Base-by-base conservation (phyloP, 2,329 filamentous ascomycete species). In the Lachnellula subtilissima region DNA sequence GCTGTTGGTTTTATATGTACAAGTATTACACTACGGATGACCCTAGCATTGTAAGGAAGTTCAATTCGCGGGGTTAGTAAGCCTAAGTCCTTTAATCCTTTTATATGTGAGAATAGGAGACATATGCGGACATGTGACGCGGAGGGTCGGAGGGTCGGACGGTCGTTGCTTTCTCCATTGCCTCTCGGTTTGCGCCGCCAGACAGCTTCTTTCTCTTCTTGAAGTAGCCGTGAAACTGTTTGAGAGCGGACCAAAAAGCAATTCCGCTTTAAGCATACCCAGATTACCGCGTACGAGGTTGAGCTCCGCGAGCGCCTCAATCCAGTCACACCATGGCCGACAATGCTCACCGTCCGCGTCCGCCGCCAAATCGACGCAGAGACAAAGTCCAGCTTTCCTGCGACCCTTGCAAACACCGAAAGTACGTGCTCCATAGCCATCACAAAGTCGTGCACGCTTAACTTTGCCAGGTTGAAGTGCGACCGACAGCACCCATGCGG, bases 301-400 rank as follows among this genome's bases (percentile, higher is more conserved):
- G 49, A 56, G 57, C 50, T 60, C 57, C 52, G 52, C 54, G 53
- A 60, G 56, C 50, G 48, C 40, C 48, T 63, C 53, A 59, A 51
- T 54, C 43, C 25, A 52, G 8, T 9, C 56, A 53, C 58, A 60
- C 56, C 56, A 65, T 65, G 63, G 53, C 61, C 55, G 62, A 63
- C 49, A 61, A 61, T 63, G 58, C 59, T 60, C 61, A 61, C 57
- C 64, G 55, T 60, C 57, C 58, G 54, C 64, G 63, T 54, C 60
- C 64, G 52, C 64, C 56, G 36, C 58, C 48, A 48, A 61, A 55
- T 55, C 58, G 59, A 54, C 66, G 66, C 46, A 62, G 67, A 64
- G 67, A 69, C 60, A 69, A 69, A 63, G 48, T 56, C 45, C 65
- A 69, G 54, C 64, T 69, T 47, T 68, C 65, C 52, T 69, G 67